These are phyloP conservation scores for Cladosporium phlei DNA, from an alignment of 2,329 filamentous ascomycete species.

Conservation along the genomic window DNA sequence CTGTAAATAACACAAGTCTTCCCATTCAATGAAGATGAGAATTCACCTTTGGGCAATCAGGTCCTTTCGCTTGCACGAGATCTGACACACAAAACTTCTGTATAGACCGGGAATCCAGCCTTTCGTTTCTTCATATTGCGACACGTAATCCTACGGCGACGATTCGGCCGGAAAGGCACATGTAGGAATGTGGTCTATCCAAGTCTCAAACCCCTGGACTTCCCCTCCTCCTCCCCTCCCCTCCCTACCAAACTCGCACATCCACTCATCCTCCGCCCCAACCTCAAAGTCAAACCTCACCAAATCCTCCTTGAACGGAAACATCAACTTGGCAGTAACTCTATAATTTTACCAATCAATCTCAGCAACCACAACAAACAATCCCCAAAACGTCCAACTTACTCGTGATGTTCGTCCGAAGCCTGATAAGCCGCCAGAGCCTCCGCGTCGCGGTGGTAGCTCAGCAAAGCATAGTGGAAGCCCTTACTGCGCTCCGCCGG, in stretches of 20 bases:
- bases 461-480: constrained; percentile 49
- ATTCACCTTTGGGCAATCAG: too few species aligned
- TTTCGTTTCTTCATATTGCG: too few species aligned
- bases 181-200: too few species aligned
- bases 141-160: too few species aligned
- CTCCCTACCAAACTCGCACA: constrained; percentile 15
- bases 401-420: constrained; percentile 47
- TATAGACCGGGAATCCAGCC: too few species aligned
- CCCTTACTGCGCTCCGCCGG: constrained; percentile 52
- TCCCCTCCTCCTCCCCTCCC: too few species aligned
- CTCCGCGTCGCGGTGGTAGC: constrained; percentile 44
- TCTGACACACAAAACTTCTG: too few species aligned
- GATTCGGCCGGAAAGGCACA: too few species aligned
- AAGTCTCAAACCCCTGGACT: too few species aligned
- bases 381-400: neutral
- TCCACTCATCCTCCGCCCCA: constrained; percentile 36
- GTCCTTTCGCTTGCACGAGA: too few species aligned
- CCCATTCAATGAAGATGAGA: too few species aligned
- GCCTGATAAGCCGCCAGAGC: constrained; percentile 51
- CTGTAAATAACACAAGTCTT: too few species aligned
- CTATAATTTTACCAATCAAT: constrained; percentile 37
- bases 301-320: constrained; percentile 51
- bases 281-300: constrained; percentile 54
- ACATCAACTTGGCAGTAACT: constrained; percentile 49
- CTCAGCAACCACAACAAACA: neutral